Evolutionary conservation across 192 early-diverging fungal species (phyloP).

Genomic region (Gonapodya sp.): DNA sequence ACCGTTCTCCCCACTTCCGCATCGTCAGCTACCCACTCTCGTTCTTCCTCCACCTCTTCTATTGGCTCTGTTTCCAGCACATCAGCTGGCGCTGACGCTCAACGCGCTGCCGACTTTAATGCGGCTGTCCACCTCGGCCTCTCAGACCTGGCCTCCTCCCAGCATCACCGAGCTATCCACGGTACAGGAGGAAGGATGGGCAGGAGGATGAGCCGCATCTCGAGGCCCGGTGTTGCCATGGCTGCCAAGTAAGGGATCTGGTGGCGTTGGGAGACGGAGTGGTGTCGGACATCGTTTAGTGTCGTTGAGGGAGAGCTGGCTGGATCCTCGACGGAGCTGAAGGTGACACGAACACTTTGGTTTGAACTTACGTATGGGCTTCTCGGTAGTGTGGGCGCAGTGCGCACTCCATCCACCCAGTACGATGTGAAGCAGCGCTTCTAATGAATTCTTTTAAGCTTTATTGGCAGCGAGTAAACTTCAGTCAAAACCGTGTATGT

Average conservation of each 20-base stretch:
- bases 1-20: background rate
- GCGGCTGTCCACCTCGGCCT: background rate
- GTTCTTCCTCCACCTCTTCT: background rate
- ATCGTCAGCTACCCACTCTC: background rate
- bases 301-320: no score
- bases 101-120: background rate
- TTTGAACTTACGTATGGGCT: no score
- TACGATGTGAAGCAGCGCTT: no score
- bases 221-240: background rate
- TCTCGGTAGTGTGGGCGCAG: no score
- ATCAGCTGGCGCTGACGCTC: background rate
- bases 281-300: background rate
- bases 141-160: background rate
- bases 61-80: background rate
- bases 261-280: background rate
- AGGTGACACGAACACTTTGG: no score
- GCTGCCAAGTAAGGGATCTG: background rate
- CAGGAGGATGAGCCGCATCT: background rate
- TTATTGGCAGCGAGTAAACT: no score
- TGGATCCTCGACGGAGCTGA: no score
- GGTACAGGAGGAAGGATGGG: background rate
- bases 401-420: no score
- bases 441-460: no score
- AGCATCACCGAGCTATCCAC: background rate
- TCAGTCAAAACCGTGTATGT: no score